Percentiles rank a stretch among this genome's conserved stretches.
Evolutionary conservation across 2,329 filamentous ascomycete species (phyloP).

Genomic region (Blastomyces silverae): DNA sequence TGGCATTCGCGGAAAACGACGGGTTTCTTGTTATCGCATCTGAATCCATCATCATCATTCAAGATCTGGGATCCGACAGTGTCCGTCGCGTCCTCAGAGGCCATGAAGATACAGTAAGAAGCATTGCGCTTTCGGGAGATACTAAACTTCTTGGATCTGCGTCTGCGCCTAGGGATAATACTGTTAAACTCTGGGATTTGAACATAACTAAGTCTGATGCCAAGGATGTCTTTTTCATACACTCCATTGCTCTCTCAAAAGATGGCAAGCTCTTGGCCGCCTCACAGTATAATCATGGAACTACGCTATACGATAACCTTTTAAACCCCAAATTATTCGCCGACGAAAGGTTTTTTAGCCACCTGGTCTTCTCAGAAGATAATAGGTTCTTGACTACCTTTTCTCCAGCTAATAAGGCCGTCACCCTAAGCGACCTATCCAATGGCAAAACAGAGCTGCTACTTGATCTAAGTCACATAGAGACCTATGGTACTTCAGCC

Average conservation of each 20-base stretch:
- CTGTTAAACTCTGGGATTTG: neutral
- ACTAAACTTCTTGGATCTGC: neutral
- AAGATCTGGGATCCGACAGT: neutral
- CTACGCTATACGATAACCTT: neutral
- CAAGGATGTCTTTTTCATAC: neutral
- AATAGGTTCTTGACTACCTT: neutral
- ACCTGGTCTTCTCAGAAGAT: neutral
- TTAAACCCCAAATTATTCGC: neutral
- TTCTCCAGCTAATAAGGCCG: neutral
- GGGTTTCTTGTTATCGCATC: neutral
- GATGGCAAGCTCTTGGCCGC: neutral
- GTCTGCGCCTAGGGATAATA: neutral
- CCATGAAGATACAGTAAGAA: neutral
- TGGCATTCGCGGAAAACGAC: neutral
- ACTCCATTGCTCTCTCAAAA: neutral
- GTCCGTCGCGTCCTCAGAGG: neutral
- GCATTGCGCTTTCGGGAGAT: constrained; percentile 5
- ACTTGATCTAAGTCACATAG: neutral
- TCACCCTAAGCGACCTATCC: neutral
- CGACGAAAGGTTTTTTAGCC: neutral
- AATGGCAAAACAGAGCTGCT: neutral
- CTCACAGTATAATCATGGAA: neutral
- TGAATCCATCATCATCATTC: neutral
- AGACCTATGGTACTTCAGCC: neutral
- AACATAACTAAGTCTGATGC: neutral